Evolutionary conservation across 352 stramenopile genomes (phyloP).

Genomic region (Aphanomyces euteiches): DNA sequence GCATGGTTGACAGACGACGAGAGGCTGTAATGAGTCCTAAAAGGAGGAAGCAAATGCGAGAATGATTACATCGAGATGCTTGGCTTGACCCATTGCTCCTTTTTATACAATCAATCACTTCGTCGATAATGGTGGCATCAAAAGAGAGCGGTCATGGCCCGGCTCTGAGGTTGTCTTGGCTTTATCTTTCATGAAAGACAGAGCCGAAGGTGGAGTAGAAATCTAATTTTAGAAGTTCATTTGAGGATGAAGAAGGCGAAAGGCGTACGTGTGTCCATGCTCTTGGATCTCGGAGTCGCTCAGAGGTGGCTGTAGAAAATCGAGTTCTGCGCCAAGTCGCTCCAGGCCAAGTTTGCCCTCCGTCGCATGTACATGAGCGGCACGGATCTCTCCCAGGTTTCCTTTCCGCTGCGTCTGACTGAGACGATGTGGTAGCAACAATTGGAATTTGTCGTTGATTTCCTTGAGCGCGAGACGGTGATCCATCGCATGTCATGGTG

Average conservation of each 20-base stretch:
- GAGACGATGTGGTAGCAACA: slow-evolving; percentile 20
- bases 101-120: not conserved
- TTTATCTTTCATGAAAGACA: not conserved
- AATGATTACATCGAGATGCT: not conserved
- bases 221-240: no score
- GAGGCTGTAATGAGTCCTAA: not conserved
- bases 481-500: slow-evolving; percentile 26
- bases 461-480: slow-evolving; percentile 15
- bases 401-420: not conserved
- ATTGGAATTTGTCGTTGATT: slow-evolving; percentile 28
- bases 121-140: not conserved
- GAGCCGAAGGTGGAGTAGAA: not conserved
- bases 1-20: not conserved
- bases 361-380: slow-evolving; percentile 24
- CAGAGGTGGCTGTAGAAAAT: slow-evolving; percentile 14
- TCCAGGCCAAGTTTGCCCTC: slow-evolving; percentile 24
- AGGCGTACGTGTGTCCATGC: not conserved
- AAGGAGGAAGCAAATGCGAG: not conserved
- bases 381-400: slow-evolving; percentile 18
- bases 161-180: not conserved
- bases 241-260: not conserved
- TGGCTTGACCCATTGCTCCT: not conserved
- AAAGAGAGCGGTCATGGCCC: not conserved
- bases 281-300: not conserved
- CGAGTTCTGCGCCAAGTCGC: slow-evolving; percentile 17